Evolutionary conservation across 2,329 filamentous ascomycete genomes (phyloP).

Genomic region (Colletotrichum truncatum): DNA sequence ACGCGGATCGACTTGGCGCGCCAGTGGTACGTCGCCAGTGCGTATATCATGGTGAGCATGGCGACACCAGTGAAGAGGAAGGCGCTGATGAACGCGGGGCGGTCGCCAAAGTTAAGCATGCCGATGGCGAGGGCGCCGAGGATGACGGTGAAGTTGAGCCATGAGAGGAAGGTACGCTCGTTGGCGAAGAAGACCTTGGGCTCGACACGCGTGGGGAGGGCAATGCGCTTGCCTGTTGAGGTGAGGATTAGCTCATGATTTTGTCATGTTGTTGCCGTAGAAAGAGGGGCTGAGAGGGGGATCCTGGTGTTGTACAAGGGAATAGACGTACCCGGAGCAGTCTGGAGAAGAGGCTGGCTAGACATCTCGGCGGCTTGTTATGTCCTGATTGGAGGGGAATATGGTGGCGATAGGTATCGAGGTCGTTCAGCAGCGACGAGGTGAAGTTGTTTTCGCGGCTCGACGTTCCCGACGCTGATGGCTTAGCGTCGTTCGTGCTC

Average conservation of each 20-base stretch:
- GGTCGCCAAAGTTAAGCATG: conserved; percentile 97
- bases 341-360: conserved; percentile 94
- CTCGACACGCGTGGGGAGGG: conserved; percentile 96
- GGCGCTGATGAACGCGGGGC: conserved; percentile 91
- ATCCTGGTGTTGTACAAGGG: background rate
- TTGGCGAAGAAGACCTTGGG: conserved; percentile 99
- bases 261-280: background rate
- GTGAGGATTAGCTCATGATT: conserved; percentile 13
- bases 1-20: conserved; percentile 90
- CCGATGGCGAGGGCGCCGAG: conserved; percentile 95
- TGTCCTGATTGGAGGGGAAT: background rate
- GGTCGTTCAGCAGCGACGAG: background rate
- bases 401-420: background rate
- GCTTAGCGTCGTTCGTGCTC: conserved; percentile 16
- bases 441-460: background rate
- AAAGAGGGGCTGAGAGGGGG: background rate
- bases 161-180: conserved; percentile 98
- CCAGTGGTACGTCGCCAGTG: conserved; percentile 96
- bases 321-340: conserved; percentile 77
- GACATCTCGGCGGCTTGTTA: conserved; percentile 72
- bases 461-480: background rate
- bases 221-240: conserved; percentile 91
- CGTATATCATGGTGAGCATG: conserved; percentile 95
- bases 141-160: conserved; percentile 99
- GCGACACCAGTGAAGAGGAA: conserved; percentile 94